Evolutionary conservation across 306 rosid genomes (phyloP).

Genomic region (Spatholobus suberectus): DNA sequence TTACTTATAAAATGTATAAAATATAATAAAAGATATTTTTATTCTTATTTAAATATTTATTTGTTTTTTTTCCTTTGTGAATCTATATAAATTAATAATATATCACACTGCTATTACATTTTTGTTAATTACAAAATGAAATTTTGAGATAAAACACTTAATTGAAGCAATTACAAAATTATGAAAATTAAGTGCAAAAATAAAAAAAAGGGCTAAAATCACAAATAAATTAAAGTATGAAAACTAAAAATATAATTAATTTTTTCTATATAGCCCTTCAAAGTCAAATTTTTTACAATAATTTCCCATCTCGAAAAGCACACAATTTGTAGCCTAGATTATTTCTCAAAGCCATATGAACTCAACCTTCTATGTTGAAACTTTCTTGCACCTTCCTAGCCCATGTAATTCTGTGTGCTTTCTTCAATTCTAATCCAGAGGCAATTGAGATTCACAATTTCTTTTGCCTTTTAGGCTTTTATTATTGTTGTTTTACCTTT

Average conservation of each 20-base stretch:
- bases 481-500: background rate
- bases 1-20: no score
- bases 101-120: no score
- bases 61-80: no score
- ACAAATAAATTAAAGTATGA: background rate
- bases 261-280: background rate
- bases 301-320: background rate
- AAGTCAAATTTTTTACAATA: background rate
- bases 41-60: no score
- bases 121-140: no score
- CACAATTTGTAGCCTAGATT: background rate
- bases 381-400: background rate
- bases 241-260: background rate
- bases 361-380: background rate
- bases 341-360: background rate
- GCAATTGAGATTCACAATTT: background rate
- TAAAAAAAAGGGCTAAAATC: background rate
- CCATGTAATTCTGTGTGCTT: conserved; percentile 8
- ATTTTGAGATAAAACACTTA: no score
- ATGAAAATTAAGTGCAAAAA: no score
- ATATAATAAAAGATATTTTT: no score
- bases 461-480: background rate
- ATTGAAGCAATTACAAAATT: no score
- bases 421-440: background rate
- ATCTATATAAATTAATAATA: no score